Evolutionary conservation across 768 basidiomycete species (phyloP).

Genomic region (Lactarius quietus): DNA sequence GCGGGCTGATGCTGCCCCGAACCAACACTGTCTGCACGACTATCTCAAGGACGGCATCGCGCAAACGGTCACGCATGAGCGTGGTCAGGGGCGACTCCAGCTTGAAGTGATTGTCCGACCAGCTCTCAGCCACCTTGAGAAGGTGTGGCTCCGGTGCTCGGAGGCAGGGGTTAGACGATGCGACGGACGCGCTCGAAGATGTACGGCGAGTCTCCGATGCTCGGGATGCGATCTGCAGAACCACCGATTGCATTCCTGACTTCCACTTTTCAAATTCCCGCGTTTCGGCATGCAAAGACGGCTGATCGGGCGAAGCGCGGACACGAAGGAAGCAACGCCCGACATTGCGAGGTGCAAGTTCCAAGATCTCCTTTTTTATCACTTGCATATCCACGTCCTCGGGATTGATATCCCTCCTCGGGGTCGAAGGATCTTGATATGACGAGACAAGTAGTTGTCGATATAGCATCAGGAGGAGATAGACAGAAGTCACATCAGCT

Average conservation of each 20-base stretch:
- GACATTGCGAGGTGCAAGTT: slow-evolving; percentile 57
- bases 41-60: slow-evolving; percentile 57
- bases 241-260: slow-evolving; percentile 36
- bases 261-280: slow-evolving; percentile 50
- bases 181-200: neutral
- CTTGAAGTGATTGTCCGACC: slow-evolving; percentile 67
- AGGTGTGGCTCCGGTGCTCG: slow-evolving; percentile 39
- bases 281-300: slow-evolving; percentile 28
- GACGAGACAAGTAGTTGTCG: slow-evolving; percentile 64
- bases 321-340: slow-evolving; percentile 51
- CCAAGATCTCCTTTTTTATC: slow-evolving; percentile 74
- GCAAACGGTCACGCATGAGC: slow-evolving; percentile 60
- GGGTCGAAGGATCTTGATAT: slow-evolving; percentile 31
- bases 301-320: slow-evolving; percentile 17
- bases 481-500: slow-evolving; percentile 67
- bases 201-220: slow-evolving; percentile 46
- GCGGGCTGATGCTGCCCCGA: slow-evolving; percentile 38
- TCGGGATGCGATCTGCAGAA: slow-evolving; percentile 71
- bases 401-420: slow-evolving; percentile 38
- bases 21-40: slow-evolving; percentile 49
- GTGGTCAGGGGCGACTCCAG: slow-evolving; percentile 53
- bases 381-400: slow-evolving; percentile 52
- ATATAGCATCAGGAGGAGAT: slow-evolving; percentile 79
- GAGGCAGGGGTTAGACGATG: slow-evolving; percentile 8
- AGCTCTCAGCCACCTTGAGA: slow-evolving; percentile 60